phyloP scores from a whole-genome alignment of 78 protist genomes.

The Dictyostelium citrinum region DNA sequence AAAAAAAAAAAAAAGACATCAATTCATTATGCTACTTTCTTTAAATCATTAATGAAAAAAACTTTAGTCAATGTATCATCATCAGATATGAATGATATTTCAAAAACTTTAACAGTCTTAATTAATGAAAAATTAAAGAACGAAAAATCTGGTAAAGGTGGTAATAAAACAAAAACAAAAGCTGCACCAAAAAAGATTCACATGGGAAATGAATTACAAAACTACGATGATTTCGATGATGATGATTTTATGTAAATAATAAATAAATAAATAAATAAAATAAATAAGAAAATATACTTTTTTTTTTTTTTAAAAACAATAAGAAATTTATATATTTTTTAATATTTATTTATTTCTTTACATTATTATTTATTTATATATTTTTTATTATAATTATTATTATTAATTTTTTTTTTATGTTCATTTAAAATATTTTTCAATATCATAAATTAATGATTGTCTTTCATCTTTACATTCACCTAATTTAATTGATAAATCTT shows the following conservation, averaged over 20 bases:
- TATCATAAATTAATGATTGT: background rate
- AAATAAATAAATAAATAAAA: background rate
- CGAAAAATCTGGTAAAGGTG: conserved; percentile 21
- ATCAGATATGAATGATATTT: conserved; percentile 16
- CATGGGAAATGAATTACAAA: conserved; percentile 23
- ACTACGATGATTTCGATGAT: conserved; percentile 32
- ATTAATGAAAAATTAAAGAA: conserved; percentile 42
- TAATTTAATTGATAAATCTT: background rate
- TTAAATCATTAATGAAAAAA: conserved; percentile 16
- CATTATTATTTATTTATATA: background rate
- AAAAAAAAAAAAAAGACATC: conserved; percentile 6
- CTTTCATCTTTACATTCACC: background rate
- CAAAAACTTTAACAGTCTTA: conserved; percentile 35
- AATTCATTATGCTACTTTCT: conserved; percentile 1
- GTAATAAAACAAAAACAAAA: conserved; percentile 24
- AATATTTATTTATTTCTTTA: background rate
- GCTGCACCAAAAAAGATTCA: conserved; percentile 18
- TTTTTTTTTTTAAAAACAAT: too few species aligned
- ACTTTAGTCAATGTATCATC: conserved; percentile 9
- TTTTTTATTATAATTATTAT: too few species aligned
- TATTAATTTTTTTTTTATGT: too few species aligned
- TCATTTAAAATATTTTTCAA: conserved; percentile 22
- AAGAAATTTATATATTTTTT: too few species aligned
- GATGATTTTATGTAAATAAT: conserved; percentile 52
- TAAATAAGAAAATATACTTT: too few species aligned